Conservation (phyloP, 495 filamentous ascomycete species). For the Pyronema omphalodes region DNA sequence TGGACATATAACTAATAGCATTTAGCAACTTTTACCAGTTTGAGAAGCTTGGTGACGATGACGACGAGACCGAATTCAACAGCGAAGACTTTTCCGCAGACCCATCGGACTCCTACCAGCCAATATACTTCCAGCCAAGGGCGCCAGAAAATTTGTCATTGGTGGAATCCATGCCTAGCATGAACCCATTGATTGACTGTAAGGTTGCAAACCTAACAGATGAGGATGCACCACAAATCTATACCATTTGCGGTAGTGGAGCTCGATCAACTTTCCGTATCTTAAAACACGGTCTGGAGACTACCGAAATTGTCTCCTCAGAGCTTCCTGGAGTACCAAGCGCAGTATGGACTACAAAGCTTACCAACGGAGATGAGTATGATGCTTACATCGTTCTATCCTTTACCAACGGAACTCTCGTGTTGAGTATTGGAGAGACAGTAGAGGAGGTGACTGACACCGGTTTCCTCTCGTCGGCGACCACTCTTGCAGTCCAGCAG, state of each 20-base stretch:
- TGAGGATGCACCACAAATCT: constrained; percentile 93
- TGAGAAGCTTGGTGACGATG: constrained; percentile 91
- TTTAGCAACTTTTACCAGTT: constrained; percentile 74
- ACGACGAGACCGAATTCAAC: constrained; percentile 65
- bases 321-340: constrained; percentile 70
- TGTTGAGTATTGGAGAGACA: constrained; percentile 86
- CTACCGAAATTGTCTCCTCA: constrained; percentile 84
- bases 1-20: constrained; percentile 2
- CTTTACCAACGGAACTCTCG: constrained; percentile 54
- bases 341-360: constrained; percentile 87
- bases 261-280: constrained; percentile 78
- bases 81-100: constrained; percentile 72
- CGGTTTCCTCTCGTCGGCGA: constrained; percentile 68
- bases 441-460: constrained; percentile 90
- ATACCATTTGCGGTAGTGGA: constrained; percentile 72
- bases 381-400: constrained; percentile 64
- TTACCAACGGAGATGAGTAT: constrained; percentile 62
- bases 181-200: constrained; percentile 81
- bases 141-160: constrained; percentile 63
- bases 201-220: constrained; percentile 74
- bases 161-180: constrained; percentile 67
- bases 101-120: constrained; percentile 43
- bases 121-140: constrained; percentile 70
- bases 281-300: constrained; percentile 78
- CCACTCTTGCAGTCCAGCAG: constrained; percentile 82